Base-by-base conservation (phyloP, 1,284 basidiomycete species). In the Salmacisia buchloeana region DNA sequence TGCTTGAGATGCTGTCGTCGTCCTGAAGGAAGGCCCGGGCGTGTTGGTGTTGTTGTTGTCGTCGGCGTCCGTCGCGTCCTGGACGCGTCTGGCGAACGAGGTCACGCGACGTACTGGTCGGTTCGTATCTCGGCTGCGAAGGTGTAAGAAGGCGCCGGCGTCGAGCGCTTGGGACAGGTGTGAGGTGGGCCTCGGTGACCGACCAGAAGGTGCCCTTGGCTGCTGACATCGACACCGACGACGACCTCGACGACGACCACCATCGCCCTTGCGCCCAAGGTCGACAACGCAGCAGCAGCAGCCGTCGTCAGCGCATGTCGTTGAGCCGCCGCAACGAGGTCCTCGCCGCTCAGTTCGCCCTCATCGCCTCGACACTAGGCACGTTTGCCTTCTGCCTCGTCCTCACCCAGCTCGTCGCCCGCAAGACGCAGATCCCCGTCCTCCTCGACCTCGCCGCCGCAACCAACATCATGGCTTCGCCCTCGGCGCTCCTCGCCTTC, bases 391-490 rank as follows among this genome's bases (percentile, higher is more conserved):
- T 62, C 41, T 69, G 66, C 58, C 61, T 70, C 58, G 62, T 64
- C 21, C 39, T 63, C 29, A 64, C 62, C 33, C 67, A 71, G 54
- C 66, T 59, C 58, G 58, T 64, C 18, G 67, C 68, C 27, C 61
- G 61, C 56, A 39, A 62, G 49, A 60, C 69, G 29, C 38, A 61
- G 36, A 63, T 70, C 27, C 65, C 69, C 61, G 66, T 64, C 34
- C 60, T 77, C 61, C 58, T 56, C 38, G 70, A 69, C 58, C 63
- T 70, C 65, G 71, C 71, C 64, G 52, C 54, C 5, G 76, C 75
- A 39, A 72, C 74, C 35, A 57, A 68, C 45, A 66, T 74, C 64
- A 77, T 73, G 72, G 76, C 78, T 65, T 60, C 71, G 59, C 69
- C 71, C 61, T 33, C 60, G 18, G 69, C 73, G 25, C 64, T 75